phyloP scores from a whole-genome alignment of 169 alveolate species.

The Plasmodium blacklocki region DNA sequence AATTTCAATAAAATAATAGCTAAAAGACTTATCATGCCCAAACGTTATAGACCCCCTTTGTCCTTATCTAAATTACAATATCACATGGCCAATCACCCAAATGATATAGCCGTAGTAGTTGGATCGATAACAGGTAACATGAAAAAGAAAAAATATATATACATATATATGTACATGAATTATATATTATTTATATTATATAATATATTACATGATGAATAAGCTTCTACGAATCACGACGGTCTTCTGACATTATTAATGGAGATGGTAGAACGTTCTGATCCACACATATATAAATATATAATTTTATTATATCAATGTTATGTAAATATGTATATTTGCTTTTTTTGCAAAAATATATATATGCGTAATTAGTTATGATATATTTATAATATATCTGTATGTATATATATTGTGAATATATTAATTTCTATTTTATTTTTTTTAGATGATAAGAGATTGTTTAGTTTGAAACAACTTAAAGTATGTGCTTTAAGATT shows the following conservation, averaged over 20 bases:
- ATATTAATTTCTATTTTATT: slow-evolving; percentile 1
- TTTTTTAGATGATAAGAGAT: slow-evolving; percentile 90
- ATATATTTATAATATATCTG: not conserved
- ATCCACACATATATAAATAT: not conserved
- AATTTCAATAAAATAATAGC: slow-evolving; percentile 94
- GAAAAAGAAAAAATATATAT: not conserved
- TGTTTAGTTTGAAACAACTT: slow-evolving; percentile 90
- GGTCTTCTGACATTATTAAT: slow-evolving; percentile 88
- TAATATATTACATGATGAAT: slow-evolving; percentile 82
- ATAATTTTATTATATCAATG: too few relatives aligned
- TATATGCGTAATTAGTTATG: not conserved
- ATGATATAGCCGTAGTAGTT: slow-evolving; percentile 95
- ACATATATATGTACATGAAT: slow-evolving; percentile 1
- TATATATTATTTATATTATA: too few relatives aligned
- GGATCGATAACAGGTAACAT: slow-evolving; percentile 96
- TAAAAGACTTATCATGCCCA: slow-evolving; percentile 94
- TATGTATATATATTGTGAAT: too few relatives aligned
- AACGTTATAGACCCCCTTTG: slow-evolving; percentile 94
- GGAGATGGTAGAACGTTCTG: slow-evolving; percentile 87
- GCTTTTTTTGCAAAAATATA: not conserved
- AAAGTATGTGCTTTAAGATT: slow-evolving; percentile 97
- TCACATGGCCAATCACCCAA: slow-evolving; percentile 92
- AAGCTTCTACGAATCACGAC: slow-evolving; percentile 88
- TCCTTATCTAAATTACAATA: slow-evolving; percentile 93
- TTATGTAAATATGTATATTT: too few relatives aligned